Evolutionary conservation across 2,329 filamentous ascomycete genomes (phyloP).

Genomic region (Stylonectria norvegica): DNA sequence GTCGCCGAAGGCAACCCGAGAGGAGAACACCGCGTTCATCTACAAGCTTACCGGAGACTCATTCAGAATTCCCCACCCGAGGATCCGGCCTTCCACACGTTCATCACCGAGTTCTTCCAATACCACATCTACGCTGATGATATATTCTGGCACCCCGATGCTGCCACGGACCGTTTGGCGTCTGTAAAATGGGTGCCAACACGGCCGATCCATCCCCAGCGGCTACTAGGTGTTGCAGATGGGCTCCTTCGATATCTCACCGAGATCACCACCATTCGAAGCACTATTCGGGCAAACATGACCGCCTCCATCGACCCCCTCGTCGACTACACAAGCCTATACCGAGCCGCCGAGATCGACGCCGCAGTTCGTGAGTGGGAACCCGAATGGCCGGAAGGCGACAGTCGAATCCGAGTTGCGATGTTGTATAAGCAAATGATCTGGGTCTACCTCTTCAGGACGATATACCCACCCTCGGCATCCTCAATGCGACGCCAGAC

Average conservation of each 20-base stretch:
- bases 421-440: conserved; percentile 63
- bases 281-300: conserved; percentile 68
- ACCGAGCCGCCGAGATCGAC: conserved; percentile 72
- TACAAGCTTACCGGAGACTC: conserved; percentile 70
- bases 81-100: conserved; percentile 61
- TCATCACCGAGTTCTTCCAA: conserved; percentile 76
- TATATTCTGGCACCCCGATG: conserved; percentile 49
- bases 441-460: conserved; percentile 62
- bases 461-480: conserved; percentile 53
- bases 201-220: conserved; percentile 43
- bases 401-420: conserved; percentile 54
- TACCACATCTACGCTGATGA: conserved; percentile 73
- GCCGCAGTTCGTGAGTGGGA: conserved; percentile 71
- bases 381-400: conserved; percentile 57
- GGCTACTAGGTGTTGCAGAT: conserved; percentile 77
- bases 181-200: conserved; percentile 43
- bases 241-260: conserved; percentile 76
- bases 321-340: conserved; percentile 70
- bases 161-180: conserved; percentile 35
- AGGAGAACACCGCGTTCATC: conserved; percentile 76
- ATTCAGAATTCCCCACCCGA: conserved; percentile 60
- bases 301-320: conserved; percentile 58
- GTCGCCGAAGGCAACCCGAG: conserved; percentile 52
- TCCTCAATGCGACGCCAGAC: conserved; percentile 30
- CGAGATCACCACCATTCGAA: conserved; percentile 73